phyloP scores from a whole-genome alignment of 495 filamentous ascomycete genomes.

The Aspergillus biplanus region DNA sequence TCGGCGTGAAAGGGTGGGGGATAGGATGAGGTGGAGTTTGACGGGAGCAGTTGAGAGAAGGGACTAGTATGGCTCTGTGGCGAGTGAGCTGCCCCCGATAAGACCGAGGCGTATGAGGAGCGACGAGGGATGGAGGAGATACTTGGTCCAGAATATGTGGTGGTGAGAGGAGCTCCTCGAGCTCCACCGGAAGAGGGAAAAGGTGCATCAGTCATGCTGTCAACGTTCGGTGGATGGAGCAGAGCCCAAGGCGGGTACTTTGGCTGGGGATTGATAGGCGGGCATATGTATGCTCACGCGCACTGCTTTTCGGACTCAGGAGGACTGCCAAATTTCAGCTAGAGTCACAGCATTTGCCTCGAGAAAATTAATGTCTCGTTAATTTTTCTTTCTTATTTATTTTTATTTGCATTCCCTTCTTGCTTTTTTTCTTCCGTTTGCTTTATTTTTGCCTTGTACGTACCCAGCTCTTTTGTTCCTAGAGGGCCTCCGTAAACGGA shows the following conservation, averaged over 20 bases:
- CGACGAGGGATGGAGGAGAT: slow-evolving; percentile 51
- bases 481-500: slow-evolving; percentile 20
- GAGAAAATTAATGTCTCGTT: neutral
- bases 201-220: slow-evolving; percentile 51
- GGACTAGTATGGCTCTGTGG: slow-evolving; percentile 44
- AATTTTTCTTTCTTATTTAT: neutral
- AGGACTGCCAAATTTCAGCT: slow-evolving; percentile 3
- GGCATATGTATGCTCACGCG: slow-evolving; percentile 25
- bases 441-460: neutral
- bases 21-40: slow-evolving; percentile 45
- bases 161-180: slow-evolving; percentile 43
- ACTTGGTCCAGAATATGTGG: slow-evolving; percentile 39
- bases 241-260: slow-evolving; percentile 25
- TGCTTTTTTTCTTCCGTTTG: slow-evolving; percentile 1
- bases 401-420: slow-evolving; percentile 2
- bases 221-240: slow-evolving; percentile 24
- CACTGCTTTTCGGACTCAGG: slow-evolving; percentile 19
- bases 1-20: slow-evolving; percentile 41
- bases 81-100: slow-evolving; percentile 65
- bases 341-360: slow-evolving; percentile 8
- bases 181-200: slow-evolving; percentile 53
- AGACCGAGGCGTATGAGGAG: slow-evolving; percentile 81
- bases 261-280: slow-evolving; percentile 13
- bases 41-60: slow-evolving; percentile 66
- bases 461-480: neutral